Percentiles rank a stretch among this genome's conserved stretches.
Evolutionary conservation across 768 basidiomycete genomes (phyloP).

Genomic region (Cystofilobasidium capitatum): DNA sequence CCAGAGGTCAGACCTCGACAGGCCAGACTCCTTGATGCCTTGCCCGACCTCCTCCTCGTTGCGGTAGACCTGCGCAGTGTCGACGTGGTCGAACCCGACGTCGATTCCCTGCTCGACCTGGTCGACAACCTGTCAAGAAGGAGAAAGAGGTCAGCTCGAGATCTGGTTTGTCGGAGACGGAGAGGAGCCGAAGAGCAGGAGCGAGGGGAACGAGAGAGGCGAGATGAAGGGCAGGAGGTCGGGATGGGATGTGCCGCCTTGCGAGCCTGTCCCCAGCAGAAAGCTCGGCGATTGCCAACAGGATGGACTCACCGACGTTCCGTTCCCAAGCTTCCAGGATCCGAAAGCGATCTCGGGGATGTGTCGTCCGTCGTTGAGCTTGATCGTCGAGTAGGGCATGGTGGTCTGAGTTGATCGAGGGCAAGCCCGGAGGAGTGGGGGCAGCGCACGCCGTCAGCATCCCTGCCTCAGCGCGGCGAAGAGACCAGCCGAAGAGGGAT

Average conservation of each 20-base stretch:
- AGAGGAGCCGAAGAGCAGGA: too few species aligned
- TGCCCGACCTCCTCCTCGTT: conserved; percentile 45
- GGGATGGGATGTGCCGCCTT: too few species aligned
- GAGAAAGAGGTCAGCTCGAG: neutral
- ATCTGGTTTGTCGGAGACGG: neutral
- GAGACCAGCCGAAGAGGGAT: too few species aligned
- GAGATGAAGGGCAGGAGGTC: too few species aligned
- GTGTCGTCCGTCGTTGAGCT: conserved; percentile 24
- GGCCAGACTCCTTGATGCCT: conserved; percentile 41
- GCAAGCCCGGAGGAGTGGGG: neutral
- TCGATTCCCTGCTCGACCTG: conserved; percentile 23
- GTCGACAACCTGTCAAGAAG: conserved; percentile 3
- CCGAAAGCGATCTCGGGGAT: conserved; percentile 16
- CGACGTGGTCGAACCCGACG: conserved; percentile 45
- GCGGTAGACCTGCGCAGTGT: conserved; percentile 49
- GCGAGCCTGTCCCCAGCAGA: neutral
- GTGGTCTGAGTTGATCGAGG: neutral
- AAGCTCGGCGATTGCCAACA: neutral
- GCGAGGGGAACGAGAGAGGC: neutral
- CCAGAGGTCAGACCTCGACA: conserved; percentile 39
- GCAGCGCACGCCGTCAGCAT: neutral
- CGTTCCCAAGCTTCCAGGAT: conserved; percentile 23
- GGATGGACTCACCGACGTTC: neutral
- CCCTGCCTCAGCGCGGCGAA: too few species aligned
- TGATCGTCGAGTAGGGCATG: conserved; percentile 27